Evolutionary conservation across 2,329 filamentous ascomycete species (phyloP), one percentile per base, ranked within the genome.

Genomic region (Xylariaceae sp.): DNA sequence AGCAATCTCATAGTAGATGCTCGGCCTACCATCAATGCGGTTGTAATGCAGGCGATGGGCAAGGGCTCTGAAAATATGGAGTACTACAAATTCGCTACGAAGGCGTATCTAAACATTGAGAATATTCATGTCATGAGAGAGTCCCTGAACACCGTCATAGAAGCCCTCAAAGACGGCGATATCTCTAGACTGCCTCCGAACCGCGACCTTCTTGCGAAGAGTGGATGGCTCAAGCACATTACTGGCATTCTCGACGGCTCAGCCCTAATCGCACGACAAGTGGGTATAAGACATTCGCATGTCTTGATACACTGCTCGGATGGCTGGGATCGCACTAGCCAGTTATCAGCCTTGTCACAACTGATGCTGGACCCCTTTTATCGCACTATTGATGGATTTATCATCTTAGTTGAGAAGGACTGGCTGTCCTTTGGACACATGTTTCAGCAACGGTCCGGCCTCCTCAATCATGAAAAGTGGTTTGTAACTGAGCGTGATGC

Each of bases 111-210:
- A 53, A 95, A 91, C 60, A 99, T 99, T 68, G 93, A 96, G 72
- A 99, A 99, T 71, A 98, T 99, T 57, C 95, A 99, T 70, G 92
- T 97, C 60, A 99, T 99, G 95, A 85, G 95, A 54, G 89, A 89
- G 59, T 98, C 93, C 1, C 79, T 99, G 32, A 88, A 89, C 65
- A 93, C 89, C 64, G 89, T 99, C 19, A 81, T 97, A 50, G 93
- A 96, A 61, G 89, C 91, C 2, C 78, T 99, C 68, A 97, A 96
- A 70, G 93, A 98, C 65, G 91, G 92, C 2, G 95, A 99, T 71
- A 82, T 97, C 23, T 90, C 91, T 0, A 85, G 89, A 1, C 76
- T 97, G 29, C 86, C 90, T 0, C 93, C 93, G 1, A 96, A 89
- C 71, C 84, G 86, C 66, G 91, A 97, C 37, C 77, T 89, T 2